Evolutionary conservation across 768 basidiomycete genomes (phyloP).

Genomic region (Tylopilus sp.): DNA sequence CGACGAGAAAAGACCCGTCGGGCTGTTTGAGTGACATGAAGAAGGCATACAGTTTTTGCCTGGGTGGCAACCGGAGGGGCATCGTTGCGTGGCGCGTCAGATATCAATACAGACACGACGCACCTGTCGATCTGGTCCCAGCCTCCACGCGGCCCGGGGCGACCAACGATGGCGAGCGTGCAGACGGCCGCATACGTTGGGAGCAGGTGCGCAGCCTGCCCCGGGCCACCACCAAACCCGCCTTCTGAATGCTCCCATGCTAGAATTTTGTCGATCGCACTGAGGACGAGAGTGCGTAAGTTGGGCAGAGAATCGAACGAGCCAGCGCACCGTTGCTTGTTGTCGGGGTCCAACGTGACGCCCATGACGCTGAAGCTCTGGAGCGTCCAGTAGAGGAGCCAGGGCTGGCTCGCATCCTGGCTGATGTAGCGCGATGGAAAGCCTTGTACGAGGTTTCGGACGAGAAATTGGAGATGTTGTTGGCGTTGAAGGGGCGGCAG

Average conservation of each 20-base stretch:
- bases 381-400: constrained; percentile 92
- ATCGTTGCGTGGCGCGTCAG: background rate
- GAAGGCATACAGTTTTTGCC: constrained; percentile 78
- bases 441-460: constrained; percentile 68
- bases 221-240: constrained; percentile 90
- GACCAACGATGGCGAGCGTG: constrained; percentile 77
- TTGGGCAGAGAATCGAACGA: background rate
- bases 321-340: constrained; percentile 61
- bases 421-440: constrained; percentile 76
- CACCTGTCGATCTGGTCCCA: constrained; percentile 88
- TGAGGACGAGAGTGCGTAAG: constrained; percentile 25
- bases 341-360: constrained; percentile 72
- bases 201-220: constrained; percentile 83
- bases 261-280: constrained; percentile 78
- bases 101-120: constrained; percentile 9
- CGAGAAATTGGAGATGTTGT: constrained; percentile 72
- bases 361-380: constrained; percentile 81
- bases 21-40: constrained; percentile 90
- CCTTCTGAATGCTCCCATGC: constrained; percentile 82
- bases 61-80: no score
- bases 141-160: constrained; percentile 67
- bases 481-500: constrained; percentile 51
- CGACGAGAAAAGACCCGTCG: constrained; percentile 92
- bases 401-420: constrained; percentile 93
- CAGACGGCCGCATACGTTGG: constrained; percentile 89